Conservation (phyloP, 73 alveolate species). For the Durusdinium trenchii region DNA sequence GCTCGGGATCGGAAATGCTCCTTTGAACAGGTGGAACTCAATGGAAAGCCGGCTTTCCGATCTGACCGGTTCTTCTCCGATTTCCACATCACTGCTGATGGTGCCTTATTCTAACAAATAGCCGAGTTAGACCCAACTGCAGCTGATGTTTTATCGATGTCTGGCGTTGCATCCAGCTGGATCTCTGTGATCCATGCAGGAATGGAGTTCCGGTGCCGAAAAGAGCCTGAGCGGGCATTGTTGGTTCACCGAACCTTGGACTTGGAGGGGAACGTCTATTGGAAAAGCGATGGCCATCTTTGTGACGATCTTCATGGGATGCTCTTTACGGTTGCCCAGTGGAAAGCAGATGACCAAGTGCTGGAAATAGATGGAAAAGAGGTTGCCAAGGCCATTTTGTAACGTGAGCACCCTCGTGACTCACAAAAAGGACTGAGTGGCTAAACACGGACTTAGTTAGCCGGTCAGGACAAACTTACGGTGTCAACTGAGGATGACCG, state of each 20-base stretch:
- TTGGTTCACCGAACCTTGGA: slow-evolving; percentile 49
- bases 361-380: slow-evolving; percentile 48
- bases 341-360: slow-evolving; percentile 1
- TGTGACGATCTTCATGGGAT: slow-evolving; percentile 7
- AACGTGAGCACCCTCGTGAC: neutral
- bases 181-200: neutral
- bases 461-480: too few relatives aligned
- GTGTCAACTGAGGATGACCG: too few relatives aligned
- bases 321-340: slow-evolving; percentile 33
- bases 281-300: slow-evolving; percentile 61
- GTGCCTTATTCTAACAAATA: neutral
- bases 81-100: neutral
- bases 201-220: slow-evolving; percentile 61
- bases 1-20: slow-evolving; percentile 19
- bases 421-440: too few relatives aligned
- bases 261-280: slow-evolving; percentile 57
- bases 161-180: neutral
- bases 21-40: neutral
- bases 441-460: too few relatives aligned
- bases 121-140: neutral
- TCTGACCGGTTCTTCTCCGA: slow-evolving; percentile 49
- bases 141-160: neutral
- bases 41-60: slow-evolving; percentile 48
- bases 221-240: slow-evolving; percentile 39
- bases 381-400: slow-evolving; percentile 17